Base-by-base conservation (phyloP, 2,329 filamentous ascomycete genomes). In the Pseudocercospora cruenta region DNA sequence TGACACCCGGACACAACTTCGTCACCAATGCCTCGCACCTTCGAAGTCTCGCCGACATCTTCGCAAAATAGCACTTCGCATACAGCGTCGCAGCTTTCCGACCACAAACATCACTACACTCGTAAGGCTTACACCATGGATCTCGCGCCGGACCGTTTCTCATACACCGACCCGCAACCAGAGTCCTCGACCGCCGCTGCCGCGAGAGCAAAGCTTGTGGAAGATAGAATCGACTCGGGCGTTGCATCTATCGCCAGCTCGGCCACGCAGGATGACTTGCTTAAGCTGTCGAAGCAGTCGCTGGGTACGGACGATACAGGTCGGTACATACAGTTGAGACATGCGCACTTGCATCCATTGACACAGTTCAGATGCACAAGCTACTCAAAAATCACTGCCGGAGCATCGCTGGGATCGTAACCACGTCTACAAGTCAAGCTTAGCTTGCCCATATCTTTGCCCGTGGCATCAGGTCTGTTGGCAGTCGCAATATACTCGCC, bases 401-500 rank as follows among this genome's bases (percentile, higher is more conserved):
- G 16, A 24, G 0, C 26, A 58, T 43, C 55, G 55, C 31, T 58
- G 55, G 55, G 55, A 58, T 24, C 55, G 36, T 19, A 60, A 53
- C 39, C 24, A 63, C n/a, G 58, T 64, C 31, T 71, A 68, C 53
- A 72, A 72, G 47, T 51, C 64, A 4, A 67, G 45, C 22, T 49
- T 68, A 10, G 70, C 66, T 12, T 62, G 33, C 24, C 31, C 63
- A 21, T n/a, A 61, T 22, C 60, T 71, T 31, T 65, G 62, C 62
- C 63, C 66, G 47, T 51, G 33, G 51, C 62, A 74, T 58, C 53
- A 71, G 24, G 12, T 72, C 26, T 66, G 61, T 54, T 71, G 68
- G 49, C 65, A 59, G 14, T 72, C 72, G 16, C 57, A 62, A 21
- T 69, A 73, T 60, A 73, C 72, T 12, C 64, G 71, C 24, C 69